Evolutionary conservation across 345 rosid species (phyloP), one percentile per base, ranked within the genome.

Genomic region (Rubroshorea leprosula): DNA sequence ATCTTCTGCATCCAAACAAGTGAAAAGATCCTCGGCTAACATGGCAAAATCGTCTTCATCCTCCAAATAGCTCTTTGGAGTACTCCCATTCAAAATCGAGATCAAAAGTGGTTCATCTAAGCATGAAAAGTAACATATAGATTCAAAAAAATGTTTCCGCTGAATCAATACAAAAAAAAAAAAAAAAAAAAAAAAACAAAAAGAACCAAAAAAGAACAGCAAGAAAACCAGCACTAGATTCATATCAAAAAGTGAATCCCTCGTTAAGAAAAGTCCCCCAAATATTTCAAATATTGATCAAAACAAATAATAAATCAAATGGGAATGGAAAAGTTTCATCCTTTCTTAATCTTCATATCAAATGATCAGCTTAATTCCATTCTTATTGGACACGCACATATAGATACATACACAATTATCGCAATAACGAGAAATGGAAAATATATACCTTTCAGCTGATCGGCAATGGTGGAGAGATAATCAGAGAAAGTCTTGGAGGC

Each of bases 1-100:
- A 69, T 91, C 98, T 62, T 82, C 81, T 22, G 65, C 66, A 66
- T 91, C 98, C 73, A 91, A 75, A 64, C 85, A 91, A 23, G 96
- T 91, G 68, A 91, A 91, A 19, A 91, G 43, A 67, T 80, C 82
- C 83, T 91, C 98, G 0, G 96, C 96, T 55, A 91, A 60, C 98
- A 91, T 80, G 0, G 98, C 96, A 58, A 87, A 87, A 69, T 91
- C 98, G 70, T 91, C 98, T 62, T 91, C 98, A 49, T 91, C 98
- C 66, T 87, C 91, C 72, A 85, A 64, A 60, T 74, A 74, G 43
- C 78, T 16, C 64, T 71, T 71, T 76, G 85, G 58, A n/a, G 75
- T 71, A 29, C 63, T 82, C 76, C 96, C 97, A 71, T 90, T 82
- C 61, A 87, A 65, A 47, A 82, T 48, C 2, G 94, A 79, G 0